A percentile compares a stretch with the other conserved stretches of the same genome.
Evolutionary conservation across 805 yeast genomes (phyloP).

Genomic region (Candida nitratophila): DNA sequence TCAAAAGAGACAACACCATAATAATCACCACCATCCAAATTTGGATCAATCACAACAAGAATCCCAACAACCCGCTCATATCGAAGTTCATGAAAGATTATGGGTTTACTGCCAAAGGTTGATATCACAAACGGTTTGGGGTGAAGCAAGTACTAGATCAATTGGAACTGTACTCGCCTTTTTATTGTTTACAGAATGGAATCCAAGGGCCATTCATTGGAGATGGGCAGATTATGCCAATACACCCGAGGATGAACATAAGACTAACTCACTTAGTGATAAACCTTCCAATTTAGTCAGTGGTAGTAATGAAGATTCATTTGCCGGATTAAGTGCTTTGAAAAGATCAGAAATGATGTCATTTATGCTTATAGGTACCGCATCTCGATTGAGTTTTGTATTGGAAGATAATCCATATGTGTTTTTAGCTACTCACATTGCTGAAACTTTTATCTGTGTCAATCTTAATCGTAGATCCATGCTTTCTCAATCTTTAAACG

Average conservation of each 20-base stretch:
- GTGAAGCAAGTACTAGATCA: constrained; percentile 82
- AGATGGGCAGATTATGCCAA: constrained; percentile 81
- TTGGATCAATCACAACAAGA: neutral
- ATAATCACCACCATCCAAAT: neutral
- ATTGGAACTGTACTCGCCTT: constrained; percentile 85
- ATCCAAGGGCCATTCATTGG: constrained; percentile 90
- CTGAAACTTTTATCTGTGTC: constrained; percentile 79
- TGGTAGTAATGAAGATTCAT: constrained; percentile 35
- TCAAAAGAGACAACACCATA: neutral
- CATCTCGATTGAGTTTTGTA: constrained; percentile 78
- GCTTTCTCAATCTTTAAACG: constrained; percentile 66
- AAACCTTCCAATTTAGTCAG: no score
- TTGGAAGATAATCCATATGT: constrained; percentile 67
- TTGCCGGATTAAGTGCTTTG: constrained; percentile 78
- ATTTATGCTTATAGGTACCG: constrained; percentile 89
- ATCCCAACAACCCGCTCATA: constrained; percentile 22
- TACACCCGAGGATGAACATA: constrained; percentile 37
- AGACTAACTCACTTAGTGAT: no score
- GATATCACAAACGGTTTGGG: constrained; percentile 87
- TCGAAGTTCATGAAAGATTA: constrained; percentile 66
- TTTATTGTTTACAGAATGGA: constrained; percentile 87
- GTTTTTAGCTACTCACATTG: constrained; percentile 74
- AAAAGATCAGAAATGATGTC: constrained; percentile 85
- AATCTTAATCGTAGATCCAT: constrained; percentile 73
- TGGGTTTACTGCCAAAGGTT: constrained; percentile 82